These are phyloP conservation scores for Syncephalastrum monosporum DNA, from an alignment of 371 early-diverging fungal species.

Conservation along the genomic window DNA sequence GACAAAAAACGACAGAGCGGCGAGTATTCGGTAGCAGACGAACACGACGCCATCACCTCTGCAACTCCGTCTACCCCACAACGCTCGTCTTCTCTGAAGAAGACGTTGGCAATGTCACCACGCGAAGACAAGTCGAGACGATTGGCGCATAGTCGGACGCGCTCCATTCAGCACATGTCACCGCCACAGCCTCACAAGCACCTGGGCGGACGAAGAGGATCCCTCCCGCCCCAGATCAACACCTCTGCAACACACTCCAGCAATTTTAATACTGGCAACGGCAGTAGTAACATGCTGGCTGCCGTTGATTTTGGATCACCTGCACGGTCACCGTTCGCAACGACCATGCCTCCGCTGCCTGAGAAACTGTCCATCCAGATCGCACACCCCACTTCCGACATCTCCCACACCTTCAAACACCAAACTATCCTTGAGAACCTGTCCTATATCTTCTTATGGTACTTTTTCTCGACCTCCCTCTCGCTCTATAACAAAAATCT, in stretches of 20 bases:
- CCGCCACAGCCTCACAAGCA: too few species aligned
- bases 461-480: slow-evolving; percentile 72
- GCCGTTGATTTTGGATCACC: slow-evolving; percentile 18
- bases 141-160: slow-evolving; percentile 2
- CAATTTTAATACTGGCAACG: neutral
- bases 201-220: too few species aligned
- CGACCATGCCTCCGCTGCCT: slow-evolving; percentile 19
- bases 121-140: neutral
- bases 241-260: too few species aligned
- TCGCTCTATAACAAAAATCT: slow-evolving; percentile 85
- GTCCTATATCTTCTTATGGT: slow-evolving; percentile 55
- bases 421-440: slow-evolving; percentile 31
- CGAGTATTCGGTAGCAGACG: neutral
- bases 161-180: neutral
- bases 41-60: slow-evolving; percentile 4
- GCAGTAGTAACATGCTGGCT: slow-evolving; percentile 13
- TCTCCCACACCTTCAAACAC: slow-evolving; percentile 14
- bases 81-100: slow-evolving; percentile 6
- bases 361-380: slow-evolving; percentile 25
- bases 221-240: too few species aligned
- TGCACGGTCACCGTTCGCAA: slow-evolving; percentile 18
- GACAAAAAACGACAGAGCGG: slow-evolving; percentile 6
- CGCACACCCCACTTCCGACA: slow-evolving; percentile 20
- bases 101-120: neutral
- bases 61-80: slow-evolving; percentile 8